phyloP scores from a whole-genome alignment of 164 flowering plant genomes.

The Litsea cubeba region DNA sequence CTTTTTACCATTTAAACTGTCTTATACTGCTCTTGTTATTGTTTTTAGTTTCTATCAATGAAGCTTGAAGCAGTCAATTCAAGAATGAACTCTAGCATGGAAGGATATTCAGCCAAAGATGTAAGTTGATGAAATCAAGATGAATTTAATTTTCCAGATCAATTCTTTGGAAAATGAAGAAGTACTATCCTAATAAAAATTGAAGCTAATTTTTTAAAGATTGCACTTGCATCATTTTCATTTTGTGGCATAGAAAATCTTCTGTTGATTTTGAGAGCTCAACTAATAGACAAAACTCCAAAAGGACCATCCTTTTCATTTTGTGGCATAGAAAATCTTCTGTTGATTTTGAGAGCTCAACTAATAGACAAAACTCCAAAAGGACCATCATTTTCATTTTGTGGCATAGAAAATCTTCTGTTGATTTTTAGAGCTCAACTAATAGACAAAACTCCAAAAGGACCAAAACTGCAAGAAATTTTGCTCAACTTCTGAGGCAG shows the following conservation, averaged over 20 bases:
- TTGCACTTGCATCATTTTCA: not conserved
- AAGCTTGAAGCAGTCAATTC: slow-evolving; percentile 95
- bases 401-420: not conserved
- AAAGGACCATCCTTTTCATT: not conserved
- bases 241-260: not conserved
- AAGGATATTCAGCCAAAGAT: slow-evolving; percentile 65
- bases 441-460: no score
- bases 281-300: no score
- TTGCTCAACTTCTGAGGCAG: not conserved
- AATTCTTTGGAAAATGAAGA: not conserved
- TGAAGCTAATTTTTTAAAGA: not conserved
- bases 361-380: no score
- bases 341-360: not conserved
- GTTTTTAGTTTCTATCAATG: slow-evolving; percentile 85
- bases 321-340: not conserved
- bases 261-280: not conserved
- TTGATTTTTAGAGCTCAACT: not conserved
- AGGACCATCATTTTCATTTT: not conserved
- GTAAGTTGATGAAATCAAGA: slow-evolving; percentile 42
- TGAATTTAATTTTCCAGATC: not conserved
- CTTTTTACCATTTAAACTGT: slow-evolving; percentile 9
- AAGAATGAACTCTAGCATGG: slow-evolving; percentile 47
- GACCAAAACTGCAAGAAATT: not conserved
- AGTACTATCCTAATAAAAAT: not conserved
- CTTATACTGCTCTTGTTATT: slow-evolving; percentile 13